These are phyloP conservation scores for Auxenochlorella protothecoides DNA, from an alignment of 139 green algal species.

Conservation along the genomic window DNA sequence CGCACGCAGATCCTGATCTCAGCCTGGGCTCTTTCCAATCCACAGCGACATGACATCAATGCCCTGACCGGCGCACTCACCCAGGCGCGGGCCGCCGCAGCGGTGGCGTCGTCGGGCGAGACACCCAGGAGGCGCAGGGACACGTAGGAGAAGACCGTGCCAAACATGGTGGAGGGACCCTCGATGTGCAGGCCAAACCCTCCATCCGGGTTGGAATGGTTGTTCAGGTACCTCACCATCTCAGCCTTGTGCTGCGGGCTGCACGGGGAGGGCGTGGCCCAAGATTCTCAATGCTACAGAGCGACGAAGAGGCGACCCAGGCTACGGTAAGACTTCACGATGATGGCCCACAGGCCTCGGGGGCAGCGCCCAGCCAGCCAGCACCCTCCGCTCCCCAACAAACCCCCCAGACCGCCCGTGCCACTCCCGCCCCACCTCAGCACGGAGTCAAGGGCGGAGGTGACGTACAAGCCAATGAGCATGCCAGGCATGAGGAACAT, in stretches of 20 bases:
- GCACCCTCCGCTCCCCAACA: no score
- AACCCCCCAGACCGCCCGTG: no score
- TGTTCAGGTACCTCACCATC: slow-evolving; percentile 77
- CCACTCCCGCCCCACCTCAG: slow-evolving; percentile 23
- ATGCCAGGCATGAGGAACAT: slow-evolving; percentile 98
- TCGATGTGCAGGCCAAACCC: slow-evolving; percentile 98
- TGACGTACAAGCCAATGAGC: slow-evolving; percentile 80
- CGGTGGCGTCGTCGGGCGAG: slow-evolving; percentile 32
- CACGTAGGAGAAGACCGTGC: slow-evolving; percentile 80
- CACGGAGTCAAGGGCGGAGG: slow-evolving; percentile 59
- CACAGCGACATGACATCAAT: neutral
- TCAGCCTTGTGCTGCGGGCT: slow-evolving; percentile 28
- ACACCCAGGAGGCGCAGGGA: slow-evolving; percentile 62
- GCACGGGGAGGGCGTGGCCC: neutral
- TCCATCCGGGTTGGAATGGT: slow-evolving; percentile 93
- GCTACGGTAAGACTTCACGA: neutral
- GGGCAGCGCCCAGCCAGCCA: no score
- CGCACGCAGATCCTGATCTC: no score
- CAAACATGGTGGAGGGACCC: slow-evolving; percentile 96
- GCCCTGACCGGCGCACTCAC: slow-evolving; percentile 22
- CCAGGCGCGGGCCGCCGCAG: slow-evolving; percentile 50
- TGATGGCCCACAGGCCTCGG: no score
- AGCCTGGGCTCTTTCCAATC: no score
- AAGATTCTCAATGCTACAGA: no score
- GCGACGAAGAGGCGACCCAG: neutral